Evolutionary conservation across 2,329 filamentous ascomycete genomes (phyloP), one percentile per base, ranked within the genome.

Genomic region (Alternaria panax): DNA sequence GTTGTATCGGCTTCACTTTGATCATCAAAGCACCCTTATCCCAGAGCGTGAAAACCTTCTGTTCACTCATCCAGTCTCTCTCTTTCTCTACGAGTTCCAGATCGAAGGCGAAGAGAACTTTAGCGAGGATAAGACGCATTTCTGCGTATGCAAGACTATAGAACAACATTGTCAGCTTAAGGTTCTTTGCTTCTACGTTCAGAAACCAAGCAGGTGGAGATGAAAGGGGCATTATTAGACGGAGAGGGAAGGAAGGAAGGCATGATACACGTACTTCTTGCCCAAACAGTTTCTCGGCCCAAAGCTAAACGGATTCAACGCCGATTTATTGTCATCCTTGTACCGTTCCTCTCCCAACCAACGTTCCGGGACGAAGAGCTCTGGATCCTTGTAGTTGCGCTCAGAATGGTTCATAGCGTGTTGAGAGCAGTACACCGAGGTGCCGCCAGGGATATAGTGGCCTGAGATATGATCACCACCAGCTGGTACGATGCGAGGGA

Each of bases 311-410:
- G 72, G 67, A 25, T 73, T 64, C 12, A 77, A 59, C 0, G 60
- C 65, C 2, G 73, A 73, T 18, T 67, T 65, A 9, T 75, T 75
- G 42, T 81, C 80, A 5, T 55, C 52, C 2, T 46, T 51, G 43
- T 76, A 81, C 30, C 69, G 57, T 11, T 73, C 65, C 24, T 74
- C 70, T 1, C 71, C 69, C 4, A 82, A 59, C 79, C 79, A 83
- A 9, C 81, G 62, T 62, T 75, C 74, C 1, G 74, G 73, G 11
- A 60, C 64, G 41, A 61, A 77, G 0, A 18, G 34, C 8, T 75
- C 70, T 1, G 73, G 62, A 18, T 76, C 64, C 1, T 55, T 60
- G 28, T 57, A 75, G 51, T 79, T 73, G 7, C 63, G 66, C 14
- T 64, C 20, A 0, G 72, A 74, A 42, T 75, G 75, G 40, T 74